Percentiles rank a stretch among this genome's conserved stretches.
Evolutionary conservation across 305 asterid species (phyloP).

Genomic region (Rubia balearica): DNA sequence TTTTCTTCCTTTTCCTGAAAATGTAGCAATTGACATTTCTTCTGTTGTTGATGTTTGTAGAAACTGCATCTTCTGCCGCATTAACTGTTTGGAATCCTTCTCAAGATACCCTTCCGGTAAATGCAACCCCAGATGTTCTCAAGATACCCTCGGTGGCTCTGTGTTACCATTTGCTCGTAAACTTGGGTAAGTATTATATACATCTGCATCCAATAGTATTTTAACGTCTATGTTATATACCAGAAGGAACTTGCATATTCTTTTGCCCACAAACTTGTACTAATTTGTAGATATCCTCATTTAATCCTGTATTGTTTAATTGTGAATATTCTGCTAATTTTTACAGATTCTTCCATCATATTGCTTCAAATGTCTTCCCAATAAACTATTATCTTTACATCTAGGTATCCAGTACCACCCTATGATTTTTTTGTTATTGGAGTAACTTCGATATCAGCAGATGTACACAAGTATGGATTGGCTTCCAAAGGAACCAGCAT

Average conservation of each 20-base stretch:
- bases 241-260: not conserved
- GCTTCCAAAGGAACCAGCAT: conserved; percentile 99
- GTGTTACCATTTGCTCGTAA: conserved; percentile 96
- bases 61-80: conserved; percentile 37
- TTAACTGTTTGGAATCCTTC: conserved; percentile 57
- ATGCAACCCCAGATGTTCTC: conserved; percentile 33
- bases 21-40: not conserved
- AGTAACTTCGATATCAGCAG: conserved; percentile 90
- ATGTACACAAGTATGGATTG: conserved; percentile 97
- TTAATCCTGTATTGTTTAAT: not conserved
- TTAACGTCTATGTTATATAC: not conserved
- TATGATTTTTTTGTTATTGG: conserved; percentile 89
- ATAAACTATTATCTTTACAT: conserved; percentile 15
- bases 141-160: conserved; percentile 85
- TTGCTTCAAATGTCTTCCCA: not conserved
- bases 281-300: not conserved
- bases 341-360: not conserved
- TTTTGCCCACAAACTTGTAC: not conserved
- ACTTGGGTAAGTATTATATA: conserved; percentile 61
- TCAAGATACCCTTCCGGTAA: conserved; percentile 31
- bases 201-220: not conserved
- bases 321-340: not conserved
- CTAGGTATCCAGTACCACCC: conserved; percentile 88
- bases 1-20: not conserved
- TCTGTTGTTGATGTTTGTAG: conserved; percentile 23